phyloP scores from a whole-genome alignment of 140 eudicot genomes.

The Senecio squalidus region DNA sequence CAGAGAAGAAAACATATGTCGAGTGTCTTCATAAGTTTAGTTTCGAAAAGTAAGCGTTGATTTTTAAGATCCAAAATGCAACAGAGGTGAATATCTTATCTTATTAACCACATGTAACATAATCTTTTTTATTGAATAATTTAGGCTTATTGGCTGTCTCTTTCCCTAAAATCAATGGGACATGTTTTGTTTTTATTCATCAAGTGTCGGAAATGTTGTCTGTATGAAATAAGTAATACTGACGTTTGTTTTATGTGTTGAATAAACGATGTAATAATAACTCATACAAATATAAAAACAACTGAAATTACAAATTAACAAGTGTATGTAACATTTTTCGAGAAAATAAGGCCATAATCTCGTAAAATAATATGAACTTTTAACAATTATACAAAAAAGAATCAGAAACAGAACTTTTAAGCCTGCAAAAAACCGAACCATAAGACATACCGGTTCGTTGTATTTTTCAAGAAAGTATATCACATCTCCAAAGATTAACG shows the following conservation, averaged over 20 bases:
- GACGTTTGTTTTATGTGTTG: too few relatives aligned
- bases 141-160: conserved; percentile 7
- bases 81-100: conserved; percentile 14
- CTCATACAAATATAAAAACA: too few relatives aligned
- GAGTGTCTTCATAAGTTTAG: conserved; percentile 18
- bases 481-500: conserved; percentile 80
- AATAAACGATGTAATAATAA: too few relatives aligned
- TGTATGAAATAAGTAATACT: too few relatives aligned
- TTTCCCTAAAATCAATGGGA: conserved; percentile 16
- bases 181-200: neutral
- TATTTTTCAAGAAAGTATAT: conserved; percentile 48
- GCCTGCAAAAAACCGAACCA: conserved; percentile 28
- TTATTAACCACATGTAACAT: conserved; percentile 14
- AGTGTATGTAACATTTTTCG: too few relatives aligned
- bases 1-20: conserved; percentile 11
- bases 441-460: neutral
- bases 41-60: neutral
- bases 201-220: neutral
- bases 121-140: conserved; percentile 19
- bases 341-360: too few relatives aligned
- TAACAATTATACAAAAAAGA: conserved; percentile 8
- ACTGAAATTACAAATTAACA: too few relatives aligned
- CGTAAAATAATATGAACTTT: too few relatives aligned
- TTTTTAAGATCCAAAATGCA: conserved; percentile 17
- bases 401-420: conserved; percentile 18